phyloP scores from a whole-genome alignment of 768 basidiomycete species.

The Kwoniella sp. region DNA sequence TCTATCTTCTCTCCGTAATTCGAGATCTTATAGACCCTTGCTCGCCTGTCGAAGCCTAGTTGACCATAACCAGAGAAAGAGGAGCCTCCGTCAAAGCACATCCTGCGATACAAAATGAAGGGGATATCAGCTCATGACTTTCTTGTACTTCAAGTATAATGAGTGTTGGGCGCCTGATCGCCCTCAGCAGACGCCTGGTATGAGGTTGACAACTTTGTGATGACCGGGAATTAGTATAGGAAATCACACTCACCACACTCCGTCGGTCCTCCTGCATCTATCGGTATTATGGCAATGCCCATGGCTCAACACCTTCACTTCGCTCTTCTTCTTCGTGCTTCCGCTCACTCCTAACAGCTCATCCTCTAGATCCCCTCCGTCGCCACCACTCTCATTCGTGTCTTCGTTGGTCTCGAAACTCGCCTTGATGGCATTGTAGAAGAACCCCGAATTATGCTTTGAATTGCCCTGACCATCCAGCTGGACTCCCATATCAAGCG shows the following conservation, averaged over 20 bases:
- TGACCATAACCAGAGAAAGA: conserved; percentile 53
- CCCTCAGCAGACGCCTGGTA: too few relatives aligned
- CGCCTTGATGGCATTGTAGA: conserved; percentile 73
- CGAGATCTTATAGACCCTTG: conserved; percentile 82
- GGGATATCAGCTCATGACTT: background rate
- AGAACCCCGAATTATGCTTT: conserved; percentile 71
- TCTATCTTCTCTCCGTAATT: conserved; percentile 88
- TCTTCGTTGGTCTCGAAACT: conserved; percentile 74
- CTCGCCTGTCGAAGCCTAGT: conserved; percentile 80
- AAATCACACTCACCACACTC: conserved; percentile 90
- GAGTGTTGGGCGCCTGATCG: too few relatives aligned
- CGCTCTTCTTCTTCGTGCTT: conserved; percentile 60
- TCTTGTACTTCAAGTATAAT: too few relatives aligned
- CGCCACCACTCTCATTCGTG: conserved; percentile 11
- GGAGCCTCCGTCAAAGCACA: conserved; percentile 47
- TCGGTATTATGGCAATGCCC: conserved; percentile 91
- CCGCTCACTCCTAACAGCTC: background rate
- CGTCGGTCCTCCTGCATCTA: conserved; percentile 78
- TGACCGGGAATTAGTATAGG: too few relatives aligned
- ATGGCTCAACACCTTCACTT: conserved; percentile 86
- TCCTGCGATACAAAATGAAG: conserved; percentile 24
- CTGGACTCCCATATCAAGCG: conserved; percentile 70
- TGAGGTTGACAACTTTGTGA: too few relatives aligned
- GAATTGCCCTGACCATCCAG: conserved; percentile 60
- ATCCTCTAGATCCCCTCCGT: conserved; percentile 30